phyloP scores from a whole-genome alignment of 1,284 basidiomycete genomes.

The Trichosporon sp. region DNA sequence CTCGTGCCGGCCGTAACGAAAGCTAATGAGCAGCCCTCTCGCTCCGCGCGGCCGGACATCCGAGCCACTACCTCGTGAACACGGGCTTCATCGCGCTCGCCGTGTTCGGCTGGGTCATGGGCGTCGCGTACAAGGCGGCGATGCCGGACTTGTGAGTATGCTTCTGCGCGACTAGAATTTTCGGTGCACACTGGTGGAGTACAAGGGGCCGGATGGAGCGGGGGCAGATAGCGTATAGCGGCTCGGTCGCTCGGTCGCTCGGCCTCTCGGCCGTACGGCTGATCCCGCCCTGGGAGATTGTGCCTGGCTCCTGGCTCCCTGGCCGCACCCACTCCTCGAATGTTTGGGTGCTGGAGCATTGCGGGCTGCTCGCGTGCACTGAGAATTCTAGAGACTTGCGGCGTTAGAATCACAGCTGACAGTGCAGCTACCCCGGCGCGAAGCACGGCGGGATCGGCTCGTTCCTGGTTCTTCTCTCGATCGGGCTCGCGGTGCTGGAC shows the following conservation, averaged over 20 bases:
- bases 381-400: not conserved
- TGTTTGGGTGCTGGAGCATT: not conserved
- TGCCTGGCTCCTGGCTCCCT: not conserved
- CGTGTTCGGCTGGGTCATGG: conserved; percentile 40
- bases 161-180: not conserved
- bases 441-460: conserved; percentile 34
- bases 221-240: conserved; percentile 5
- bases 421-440: conserved; percentile 39
- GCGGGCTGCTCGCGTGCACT: no score
- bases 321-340: not conserved
- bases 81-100: conserved; percentile 29
- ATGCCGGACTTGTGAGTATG: conserved; percentile 38
- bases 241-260: no score
- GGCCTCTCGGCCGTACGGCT: not conserved
- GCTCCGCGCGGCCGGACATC: conserved; percentile 37
- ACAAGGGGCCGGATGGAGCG: not conserved
- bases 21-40: conserved; percentile 29
- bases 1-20: not conserved
- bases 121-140: conserved; percentile 35
- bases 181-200: not conserved
- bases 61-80: conserved; percentile 37
- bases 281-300: not conserved
- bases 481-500: conserved; percentile 34
- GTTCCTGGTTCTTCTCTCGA: conserved; percentile 35
- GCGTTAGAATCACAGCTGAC: conserved; percentile 2